These are phyloP conservation scores for Isochrysis galbana DNA, from an alignment of 78 protist genomes.

Conservation along the genomic window DNA sequence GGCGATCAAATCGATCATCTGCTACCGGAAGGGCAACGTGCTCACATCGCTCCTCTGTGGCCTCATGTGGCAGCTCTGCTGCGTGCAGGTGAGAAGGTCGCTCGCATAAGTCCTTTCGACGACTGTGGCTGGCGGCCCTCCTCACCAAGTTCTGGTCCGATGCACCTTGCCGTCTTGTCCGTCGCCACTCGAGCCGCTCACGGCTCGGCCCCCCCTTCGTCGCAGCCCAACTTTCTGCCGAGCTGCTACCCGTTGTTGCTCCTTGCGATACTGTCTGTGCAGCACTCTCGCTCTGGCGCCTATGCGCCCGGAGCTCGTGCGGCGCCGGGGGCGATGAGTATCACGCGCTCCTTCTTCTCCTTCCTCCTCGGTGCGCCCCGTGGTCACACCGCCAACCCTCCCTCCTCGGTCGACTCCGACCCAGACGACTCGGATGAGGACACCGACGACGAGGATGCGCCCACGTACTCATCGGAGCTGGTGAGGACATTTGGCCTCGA, in stretches of 20 bases:
- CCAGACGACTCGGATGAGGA: background rate
- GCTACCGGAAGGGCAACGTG: background rate
- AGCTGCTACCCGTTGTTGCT: background rate
- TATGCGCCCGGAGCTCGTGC: background rate
- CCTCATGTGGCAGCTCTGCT: background rate
- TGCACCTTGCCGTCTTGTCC: too few species aligned
- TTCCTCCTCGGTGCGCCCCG: background rate
- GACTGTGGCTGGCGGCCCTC: too few species aligned
- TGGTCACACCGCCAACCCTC: background rate
- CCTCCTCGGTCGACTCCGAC: background rate
- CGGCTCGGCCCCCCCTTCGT: too few species aligned
- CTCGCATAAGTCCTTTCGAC: too few species aligned
- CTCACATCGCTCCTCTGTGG: background rate
- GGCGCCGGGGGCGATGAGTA: background rate
- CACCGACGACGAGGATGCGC: background rate
- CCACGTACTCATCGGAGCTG: background rate
- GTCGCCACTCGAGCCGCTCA: too few species aligned
- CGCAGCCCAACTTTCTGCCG: background rate
- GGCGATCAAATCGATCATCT: background rate
- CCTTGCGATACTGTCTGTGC: background rate
- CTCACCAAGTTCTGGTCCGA: too few species aligned
- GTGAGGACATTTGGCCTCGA: too few species aligned
- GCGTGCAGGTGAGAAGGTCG: too few species aligned
- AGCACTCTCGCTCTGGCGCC: background rate
- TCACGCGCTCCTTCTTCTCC: background rate